phyloP scores from a whole-genome alignment of 352 stramenopile genomes.

The Phytopythium litorale region DNA sequence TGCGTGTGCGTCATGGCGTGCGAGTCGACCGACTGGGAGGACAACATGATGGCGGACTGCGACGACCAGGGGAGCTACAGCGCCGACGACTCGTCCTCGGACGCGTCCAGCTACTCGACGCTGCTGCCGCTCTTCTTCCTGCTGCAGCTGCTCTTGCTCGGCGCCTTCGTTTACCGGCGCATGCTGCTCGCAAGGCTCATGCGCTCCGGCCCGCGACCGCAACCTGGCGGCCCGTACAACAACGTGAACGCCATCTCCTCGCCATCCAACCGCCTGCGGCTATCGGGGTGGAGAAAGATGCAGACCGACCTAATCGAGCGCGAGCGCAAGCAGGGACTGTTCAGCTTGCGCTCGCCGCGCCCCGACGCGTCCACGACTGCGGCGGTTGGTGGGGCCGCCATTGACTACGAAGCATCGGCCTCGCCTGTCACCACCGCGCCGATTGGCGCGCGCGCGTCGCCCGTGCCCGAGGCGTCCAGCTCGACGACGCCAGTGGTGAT shows the following conservation, averaged over 20 bases:
- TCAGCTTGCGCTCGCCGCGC: constrained; percentile 3
- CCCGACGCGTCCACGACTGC: background rate
- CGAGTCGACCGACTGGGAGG: constrained; percentile 44
- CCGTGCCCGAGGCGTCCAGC: background rate
- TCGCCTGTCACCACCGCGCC: background rate
- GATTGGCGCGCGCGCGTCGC: background rate
- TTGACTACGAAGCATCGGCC: background rate
- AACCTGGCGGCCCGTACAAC: constrained; percentile 58
- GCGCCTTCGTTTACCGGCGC: constrained; percentile 56
- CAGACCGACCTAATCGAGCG: constrained; percentile 51
- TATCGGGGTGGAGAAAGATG: constrained; percentile 57
- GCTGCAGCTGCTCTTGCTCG: constrained; percentile 58
- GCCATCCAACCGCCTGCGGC: constrained; percentile 56
- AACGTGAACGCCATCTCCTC: constrained; percentile 66
- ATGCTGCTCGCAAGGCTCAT: constrained; percentile 27
- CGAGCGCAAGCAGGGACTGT: constrained; percentile 41
- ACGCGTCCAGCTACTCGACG: constrained; percentile 38
- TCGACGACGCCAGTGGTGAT: background rate
- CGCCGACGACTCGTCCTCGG: constrained; percentile 10
- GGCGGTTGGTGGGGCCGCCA: background rate
- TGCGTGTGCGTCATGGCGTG: constrained; percentile 71
- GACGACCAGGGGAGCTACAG: constrained; percentile 15
- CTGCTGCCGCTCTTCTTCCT: constrained; percentile 67
- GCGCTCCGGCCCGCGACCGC: constrained; percentile 1
- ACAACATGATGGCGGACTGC: constrained; percentile 50